Evolutionary conservation across 1,284 basidiomycete genomes (phyloP).

Genomic region (Cystobasidium pallidum): DNA sequence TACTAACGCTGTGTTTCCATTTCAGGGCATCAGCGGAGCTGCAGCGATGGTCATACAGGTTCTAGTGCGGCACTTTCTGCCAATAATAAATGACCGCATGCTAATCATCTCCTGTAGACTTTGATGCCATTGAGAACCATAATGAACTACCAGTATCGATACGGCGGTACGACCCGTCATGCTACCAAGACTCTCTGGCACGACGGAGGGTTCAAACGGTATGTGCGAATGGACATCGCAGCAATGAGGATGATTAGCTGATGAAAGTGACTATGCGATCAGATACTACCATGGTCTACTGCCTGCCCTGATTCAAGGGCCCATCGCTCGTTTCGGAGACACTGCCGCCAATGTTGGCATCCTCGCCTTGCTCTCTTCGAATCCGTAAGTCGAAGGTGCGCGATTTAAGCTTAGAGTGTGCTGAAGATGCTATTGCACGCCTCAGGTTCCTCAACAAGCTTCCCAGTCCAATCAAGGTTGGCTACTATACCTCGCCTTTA

Average conservation of each 20-base stretch:
- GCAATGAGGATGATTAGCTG: not conserved
- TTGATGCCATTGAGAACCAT: conserved; percentile 64
- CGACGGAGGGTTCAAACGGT: conserved; percentile 77
- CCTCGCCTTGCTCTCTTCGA: conserved; percentile 71
- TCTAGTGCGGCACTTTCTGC: conserved; percentile 61
- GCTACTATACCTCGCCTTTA: no score
- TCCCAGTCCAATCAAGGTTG: conserved; percentile 64
- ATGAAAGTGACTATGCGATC: not conserved
- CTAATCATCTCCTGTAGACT: conserved; percentile 24
- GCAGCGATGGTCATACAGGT: conserved; percentile 87
- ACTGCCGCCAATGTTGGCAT: conserved; percentile 83
- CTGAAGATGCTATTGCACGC: not conserved
- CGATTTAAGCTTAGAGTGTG: not conserved
- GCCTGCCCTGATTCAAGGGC: conserved; percentile 80
- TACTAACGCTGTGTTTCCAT: not conserved
- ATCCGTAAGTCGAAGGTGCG: conserved; percentile 56
- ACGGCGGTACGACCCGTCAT: conserved; percentile 71
- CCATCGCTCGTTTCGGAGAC: conserved; percentile 74
- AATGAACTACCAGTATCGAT: conserved; percentile 82
- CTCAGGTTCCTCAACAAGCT: conserved; percentile 64
- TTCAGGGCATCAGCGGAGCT: conserved; percentile 46
- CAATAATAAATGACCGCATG: not conserved
- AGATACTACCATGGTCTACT: conserved; percentile 68
- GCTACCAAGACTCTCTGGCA: conserved; percentile 69
- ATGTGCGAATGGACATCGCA: conserved; percentile 58